phyloP scores from a whole-genome alignment of 495 filamentous ascomycete species.

The Aspergillus ellipticus region DNA sequence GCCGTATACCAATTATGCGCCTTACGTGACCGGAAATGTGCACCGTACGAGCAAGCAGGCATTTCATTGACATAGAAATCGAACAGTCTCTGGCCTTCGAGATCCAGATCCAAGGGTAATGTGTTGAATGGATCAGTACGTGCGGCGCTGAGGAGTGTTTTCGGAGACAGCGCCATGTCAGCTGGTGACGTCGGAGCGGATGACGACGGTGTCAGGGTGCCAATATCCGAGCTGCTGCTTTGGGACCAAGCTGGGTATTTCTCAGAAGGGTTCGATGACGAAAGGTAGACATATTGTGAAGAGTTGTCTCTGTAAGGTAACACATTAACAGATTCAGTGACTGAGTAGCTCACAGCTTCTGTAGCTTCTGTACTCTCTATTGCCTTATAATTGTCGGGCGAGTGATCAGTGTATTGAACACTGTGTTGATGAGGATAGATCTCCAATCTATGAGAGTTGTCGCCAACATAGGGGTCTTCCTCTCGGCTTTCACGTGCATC shows the following conservation, averaged over 20 bases:
- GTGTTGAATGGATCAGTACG: constrained; percentile 37
- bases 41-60: constrained; percentile 37
- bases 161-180: constrained; percentile 25
- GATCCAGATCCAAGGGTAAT: constrained; percentile 29
- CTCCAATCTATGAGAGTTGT: neutral
- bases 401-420: neutral
- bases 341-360: neutral
- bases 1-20: constrained; percentile 39
- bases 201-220: constrained; percentile 15
- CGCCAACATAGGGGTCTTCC: neutral
- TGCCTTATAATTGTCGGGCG: neutral
- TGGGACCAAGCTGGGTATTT: neutral
- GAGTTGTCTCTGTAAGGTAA: neutral
- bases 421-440: neutral
- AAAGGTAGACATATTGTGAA: neutral
- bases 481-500: constrained; percentile 8
- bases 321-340: neutral
- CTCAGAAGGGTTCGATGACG: neutral
- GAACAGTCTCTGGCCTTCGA: constrained; percentile 30
- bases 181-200: constrained; percentile 15
- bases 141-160: constrained; percentile 33
- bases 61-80: constrained; percentile 42
- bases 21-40: constrained; percentile 29
- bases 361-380: neutral
- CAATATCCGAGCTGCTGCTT: constrained; percentile 12